These are phyloP conservation scores for Sporormia fimetaria DNA, from an alignment of 495 filamentous ascomycete genomes.

Conservation along the genomic window DNA sequence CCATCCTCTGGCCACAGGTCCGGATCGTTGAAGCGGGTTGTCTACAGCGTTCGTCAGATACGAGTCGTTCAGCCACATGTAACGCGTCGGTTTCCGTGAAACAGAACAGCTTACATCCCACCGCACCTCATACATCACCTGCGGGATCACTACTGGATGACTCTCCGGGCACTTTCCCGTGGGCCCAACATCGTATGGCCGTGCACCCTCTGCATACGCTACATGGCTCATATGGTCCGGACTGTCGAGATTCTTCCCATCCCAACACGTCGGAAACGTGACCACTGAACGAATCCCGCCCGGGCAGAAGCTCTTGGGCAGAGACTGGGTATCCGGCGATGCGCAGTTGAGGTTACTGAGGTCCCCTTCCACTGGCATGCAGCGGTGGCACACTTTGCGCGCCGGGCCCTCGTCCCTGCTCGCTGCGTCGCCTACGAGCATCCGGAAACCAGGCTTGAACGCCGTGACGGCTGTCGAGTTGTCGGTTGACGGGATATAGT, in stretches of 20 bases:
- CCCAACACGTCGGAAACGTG: constrained; percentile 35
- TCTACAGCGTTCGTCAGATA: constrained; percentile 3
- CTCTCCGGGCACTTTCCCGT: constrained; percentile 20
- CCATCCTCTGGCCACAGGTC: constrained; percentile 19
- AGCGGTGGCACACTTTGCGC: constrained; percentile 17
- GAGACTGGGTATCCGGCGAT: constrained; percentile 9
- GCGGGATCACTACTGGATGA: constrained; percentile 19
- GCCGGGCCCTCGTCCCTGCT: not conserved
- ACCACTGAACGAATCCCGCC: constrained; percentile 16
- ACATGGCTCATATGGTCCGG: constrained; percentile 42
- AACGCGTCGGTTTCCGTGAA: not conserved
- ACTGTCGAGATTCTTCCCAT: constrained; percentile 44
- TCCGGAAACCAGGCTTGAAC: constrained; percentile 22
- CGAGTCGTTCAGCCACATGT: no score
- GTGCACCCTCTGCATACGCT: constrained; percentile 12
- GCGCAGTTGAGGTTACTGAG: constrained; percentile 15
- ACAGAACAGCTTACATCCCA: constrained; percentile 20
- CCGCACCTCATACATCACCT: constrained; percentile 23
- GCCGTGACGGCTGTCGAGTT: constrained; percentile 7
- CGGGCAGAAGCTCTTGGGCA: constrained; percentile 10
- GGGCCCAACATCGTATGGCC: constrained; percentile 11
- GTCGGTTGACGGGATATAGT: constrained; percentile 12
- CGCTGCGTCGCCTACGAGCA: constrained; percentile 17
- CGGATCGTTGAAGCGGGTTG: constrained; percentile 7
- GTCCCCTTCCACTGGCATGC: constrained; percentile 11